A percentile compares a stretch with the other conserved stretches of the same genome.
These are phyloP conservation scores for Acanthamoeba lenticulata DNA, from an alignment of 208 protist species.

Conservation along the genomic window DNA sequence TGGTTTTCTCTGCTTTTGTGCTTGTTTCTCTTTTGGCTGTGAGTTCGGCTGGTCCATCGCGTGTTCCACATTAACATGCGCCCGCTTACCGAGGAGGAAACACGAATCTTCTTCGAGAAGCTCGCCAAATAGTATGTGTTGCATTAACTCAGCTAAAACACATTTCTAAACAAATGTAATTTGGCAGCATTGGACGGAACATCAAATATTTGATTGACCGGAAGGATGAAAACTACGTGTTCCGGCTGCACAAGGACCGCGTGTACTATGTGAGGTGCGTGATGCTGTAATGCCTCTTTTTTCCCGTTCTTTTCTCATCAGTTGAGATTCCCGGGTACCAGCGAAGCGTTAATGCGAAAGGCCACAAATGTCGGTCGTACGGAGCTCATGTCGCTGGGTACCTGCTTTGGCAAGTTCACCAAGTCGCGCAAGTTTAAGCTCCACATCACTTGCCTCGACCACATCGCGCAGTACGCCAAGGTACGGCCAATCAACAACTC, in stretches of 20 bases:
- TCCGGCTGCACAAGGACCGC: conserved; percentile 90
- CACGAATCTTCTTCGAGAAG: conserved; percentile 92
- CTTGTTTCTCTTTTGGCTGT: no score
- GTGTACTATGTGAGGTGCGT: conserved; percentile 89
- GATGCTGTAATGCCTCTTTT: background rate
- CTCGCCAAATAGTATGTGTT: conserved; percentile 86
- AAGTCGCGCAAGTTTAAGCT: conserved; percentile 90
- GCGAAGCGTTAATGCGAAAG: conserved; percentile 77
- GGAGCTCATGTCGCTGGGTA: conserved; percentile 85
- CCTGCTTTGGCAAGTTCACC: conserved; percentile 92
- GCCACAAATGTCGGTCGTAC: conserved; percentile 84
- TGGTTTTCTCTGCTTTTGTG: no score
- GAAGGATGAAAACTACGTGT: conserved; percentile 89
- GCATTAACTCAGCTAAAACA: background rate
- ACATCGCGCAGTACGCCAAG: conserved; percentile 90
- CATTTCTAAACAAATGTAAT: background rate
- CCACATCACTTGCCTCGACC: conserved; percentile 90
- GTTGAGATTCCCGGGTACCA: background rate
- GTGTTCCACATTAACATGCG: no score
- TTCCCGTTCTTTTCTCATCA: background rate
- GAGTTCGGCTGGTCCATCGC: no score
- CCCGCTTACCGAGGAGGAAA: conserved; percentile 91
- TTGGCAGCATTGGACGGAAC: conserved; percentile 88
- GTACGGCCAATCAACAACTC: conserved; percentile 59
- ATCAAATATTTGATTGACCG: conserved; percentile 89